Base-by-base conservation (phyloP, 148 eudicot genomes). In the Rhododendron molle region DNA sequence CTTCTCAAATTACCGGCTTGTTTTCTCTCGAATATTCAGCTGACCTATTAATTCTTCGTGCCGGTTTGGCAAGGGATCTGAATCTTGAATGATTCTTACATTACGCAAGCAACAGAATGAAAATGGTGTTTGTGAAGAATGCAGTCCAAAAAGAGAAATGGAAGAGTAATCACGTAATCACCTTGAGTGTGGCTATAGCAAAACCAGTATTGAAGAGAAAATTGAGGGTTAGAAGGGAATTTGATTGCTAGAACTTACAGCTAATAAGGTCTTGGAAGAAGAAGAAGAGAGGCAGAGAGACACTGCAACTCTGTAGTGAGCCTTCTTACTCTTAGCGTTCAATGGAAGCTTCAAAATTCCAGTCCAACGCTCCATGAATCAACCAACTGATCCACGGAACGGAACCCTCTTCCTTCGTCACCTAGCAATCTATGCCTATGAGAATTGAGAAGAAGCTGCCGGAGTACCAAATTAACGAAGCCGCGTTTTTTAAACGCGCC, bases 311-410 rank as follows among this genome's bases (percentile, higher is more conserved):
- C 86, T 88, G 89, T 92, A 96, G 67, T 82, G 73, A 85, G 86
- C 83, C 47, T 85, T 85, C 34, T 84, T 85, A 34, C 90, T 88
- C 77, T 91, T 86, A 10, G 91, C 87, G 81, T 81, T 71, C 84
- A 94, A 60, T 80, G 94, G 94, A 88, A 94, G 92, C 91, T 92
- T 94, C 85, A 94, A 83, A 73, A 95, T 81, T 54, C 98, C 95
- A 56, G 83, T 90, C 98, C 99, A 96, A 83, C 96, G 98, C 52
- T 93, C 98, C 99, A 96, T 96, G 76, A 89, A 54, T 26, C 28
- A 83, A 86, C 28, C 69, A 54, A 54, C 81, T 81, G 15, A 56
- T 56, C 62, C 0, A 56, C 62, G 9, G 30, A 65, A 62, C 11
- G n/a, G 32, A 65, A 62, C 11, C 30, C 69, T 62, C 28, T 62